These are phyloP conservation scores for Ganoderma leucocontextum DNA, from an alignment of 1,284 basidiomycete genomes.

Conservation along the genomic window DNA sequence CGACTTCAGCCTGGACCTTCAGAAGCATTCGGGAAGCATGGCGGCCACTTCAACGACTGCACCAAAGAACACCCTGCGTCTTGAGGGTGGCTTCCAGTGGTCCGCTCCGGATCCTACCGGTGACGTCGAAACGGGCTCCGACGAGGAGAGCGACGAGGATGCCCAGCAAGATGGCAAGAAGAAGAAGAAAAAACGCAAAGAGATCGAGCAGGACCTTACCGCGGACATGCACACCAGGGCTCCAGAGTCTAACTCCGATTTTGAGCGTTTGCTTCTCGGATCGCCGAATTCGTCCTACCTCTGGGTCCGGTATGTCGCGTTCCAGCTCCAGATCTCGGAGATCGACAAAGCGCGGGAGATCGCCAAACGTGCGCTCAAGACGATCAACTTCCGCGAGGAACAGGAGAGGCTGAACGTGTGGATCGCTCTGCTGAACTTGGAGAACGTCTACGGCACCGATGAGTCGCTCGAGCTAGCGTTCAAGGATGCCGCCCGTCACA, in stretches of 20 bases:
- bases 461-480: slow-evolving; percentile 83
- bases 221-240: slow-evolving; percentile 83
- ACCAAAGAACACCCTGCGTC: slow-evolving; percentile 51
- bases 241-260: slow-evolving; percentile 94
- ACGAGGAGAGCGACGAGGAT: slow-evolving; percentile 60
- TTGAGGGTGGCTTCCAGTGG: slow-evolving; percentile 78
- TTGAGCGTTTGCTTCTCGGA: slow-evolving; percentile 93
- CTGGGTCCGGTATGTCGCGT: slow-evolving; percentile 99
- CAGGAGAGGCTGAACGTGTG: slow-evolving; percentile 97
- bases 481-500: slow-evolving; percentile 90
- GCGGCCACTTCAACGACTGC: not conserved
- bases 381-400: slow-evolving; percentile 96
- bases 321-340: slow-evolving; percentile 95
- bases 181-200: slow-evolving; percentile 73
- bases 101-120: slow-evolving; percentile 49
- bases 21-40: slow-evolving; percentile 18
- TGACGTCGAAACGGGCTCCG: slow-evolving; percentile 45
- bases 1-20: slow-evolving; percentile 43
- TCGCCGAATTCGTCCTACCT: slow-evolving; percentile 98
- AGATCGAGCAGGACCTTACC: slow-evolving; percentile 84
- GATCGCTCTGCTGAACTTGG: slow-evolving; percentile 96
- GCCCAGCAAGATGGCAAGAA: slow-evolving; percentile 56
- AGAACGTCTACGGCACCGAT: slow-evolving; percentile 93
- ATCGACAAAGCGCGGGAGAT: slow-evolving; percentile 93
- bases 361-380: slow-evolving; percentile 84